Evolutionary conservation across 2,329 filamentous ascomycete genomes (phyloP), one percentile per base, ranked within the genome.

Genomic region (Botryosphaeria dothidea): DNA sequence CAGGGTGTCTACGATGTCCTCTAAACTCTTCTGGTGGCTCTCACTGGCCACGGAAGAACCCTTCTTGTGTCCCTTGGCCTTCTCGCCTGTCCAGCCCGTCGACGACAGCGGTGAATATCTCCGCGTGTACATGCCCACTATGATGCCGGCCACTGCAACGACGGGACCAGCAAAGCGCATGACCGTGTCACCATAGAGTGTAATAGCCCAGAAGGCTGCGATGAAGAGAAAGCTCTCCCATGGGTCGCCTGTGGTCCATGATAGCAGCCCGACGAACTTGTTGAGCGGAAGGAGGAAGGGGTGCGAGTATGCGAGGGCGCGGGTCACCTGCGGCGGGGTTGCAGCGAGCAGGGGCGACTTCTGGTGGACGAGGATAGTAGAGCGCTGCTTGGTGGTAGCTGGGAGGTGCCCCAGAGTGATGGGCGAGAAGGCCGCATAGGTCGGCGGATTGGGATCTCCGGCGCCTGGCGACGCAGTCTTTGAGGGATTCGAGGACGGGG

Each of bases 171-270:
- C 90, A 78, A 88, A 90, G 69, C 91, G 86, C 69, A 97, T 83
- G n/a, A 96, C 83, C 21, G 86, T 82, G 80, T 96, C 93, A 54
- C 93, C 93, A 75, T 98, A 98, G 21, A 97, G 83, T 15, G 92
- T 90, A 11, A 89, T 79, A 3, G 88, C 90, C 95, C 95, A 99
- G 75, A 97, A 99, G 34, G 81, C 84, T 19, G 89, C 89, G 3
- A 99, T 85, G 34, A 99, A 78, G 67, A 99, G 82, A 74, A 98
- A 99, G 82, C 93, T 97, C 82, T 98, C 93, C 94, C 94, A 99
- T 0, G 93, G 89, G 75, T 99, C 95, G 43, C 87, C 91, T 0
- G 91, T 93, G 8, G 92, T 97, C 95, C 95, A 99, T 80, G 92
- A 97, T 68, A 99, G 74, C 67, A 99, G 81, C 0, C 94, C 95